phyloP scores from a whole-genome alignment of 352 stramenopile genomes.

The Elongisporangium senticosum region DNA sequence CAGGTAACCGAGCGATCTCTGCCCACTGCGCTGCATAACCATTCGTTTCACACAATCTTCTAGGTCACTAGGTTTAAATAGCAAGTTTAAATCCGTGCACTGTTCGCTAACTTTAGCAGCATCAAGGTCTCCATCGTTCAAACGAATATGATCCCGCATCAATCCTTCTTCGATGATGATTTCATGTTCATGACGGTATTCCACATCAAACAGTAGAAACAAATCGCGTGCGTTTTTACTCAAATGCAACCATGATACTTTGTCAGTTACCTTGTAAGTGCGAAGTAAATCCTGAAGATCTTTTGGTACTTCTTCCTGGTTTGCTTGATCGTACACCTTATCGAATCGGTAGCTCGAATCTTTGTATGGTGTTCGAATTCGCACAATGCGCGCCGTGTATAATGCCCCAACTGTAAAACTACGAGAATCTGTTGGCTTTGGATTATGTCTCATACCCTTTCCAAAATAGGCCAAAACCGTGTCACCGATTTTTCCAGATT shows the following conservation, averaged over 20 bases:
- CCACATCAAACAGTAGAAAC: slow-evolving; percentile 66
- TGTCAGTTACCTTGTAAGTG: slow-evolving; percentile 51
- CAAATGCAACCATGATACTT: slow-evolving; percentile 42
- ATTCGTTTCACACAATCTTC: slow-evolving; percentile 66
- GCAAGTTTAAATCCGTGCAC: slow-evolving; percentile 57
- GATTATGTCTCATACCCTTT: slow-evolving; percentile 37
- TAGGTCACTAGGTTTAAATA: slow-evolving; percentile 55
- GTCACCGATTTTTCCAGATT: slow-evolving; percentile 27
- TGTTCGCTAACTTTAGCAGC: slow-evolving; percentile 43
- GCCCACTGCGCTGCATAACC: slow-evolving; percentile 27
- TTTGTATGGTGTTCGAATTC: slow-evolving; percentile 49
- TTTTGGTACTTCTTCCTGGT: slow-evolving; percentile 21
- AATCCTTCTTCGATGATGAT: slow-evolving; percentile 56
- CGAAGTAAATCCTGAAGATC: slow-evolving; percentile 27
- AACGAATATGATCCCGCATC: slow-evolving; percentile 49
- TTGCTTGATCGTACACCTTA: slow-evolving; percentile 31
- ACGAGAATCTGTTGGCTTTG: slow-evolving; percentile 29
- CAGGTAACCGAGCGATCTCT: slow-evolving; percentile 50
- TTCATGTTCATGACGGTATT: slow-evolving; percentile 57
- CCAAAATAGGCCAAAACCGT: slow-evolving; percentile 63
- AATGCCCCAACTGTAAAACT: slow-evolving; percentile 41
- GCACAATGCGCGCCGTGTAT: slow-evolving; percentile 43
- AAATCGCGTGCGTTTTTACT: slow-evolving; percentile 42
- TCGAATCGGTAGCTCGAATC: slow-evolving; percentile 40
- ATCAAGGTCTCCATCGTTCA: slow-evolving; percentile 53